These are phyloP conservation scores for Colletotrichum musicola DNA, from an alignment of 2,329 filamentous ascomycete genomes.

Conservation along the genomic window DNA sequence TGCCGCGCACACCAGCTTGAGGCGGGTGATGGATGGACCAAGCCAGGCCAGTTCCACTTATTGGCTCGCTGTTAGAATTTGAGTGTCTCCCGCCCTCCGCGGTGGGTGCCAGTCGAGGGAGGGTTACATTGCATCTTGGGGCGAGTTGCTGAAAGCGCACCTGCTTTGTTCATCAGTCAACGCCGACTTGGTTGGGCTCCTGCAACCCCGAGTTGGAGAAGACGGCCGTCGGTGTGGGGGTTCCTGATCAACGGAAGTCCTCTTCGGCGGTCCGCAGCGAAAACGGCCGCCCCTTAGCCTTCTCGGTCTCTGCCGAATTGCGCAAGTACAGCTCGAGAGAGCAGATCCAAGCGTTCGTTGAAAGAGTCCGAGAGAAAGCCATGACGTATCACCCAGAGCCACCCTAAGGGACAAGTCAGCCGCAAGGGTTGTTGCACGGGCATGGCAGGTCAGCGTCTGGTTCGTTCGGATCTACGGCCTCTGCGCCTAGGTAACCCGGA, in stretches of 20 bases:
- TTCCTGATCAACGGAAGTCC: background rate
- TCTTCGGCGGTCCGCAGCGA: background rate
- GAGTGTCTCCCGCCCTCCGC: conserved; percentile 14
- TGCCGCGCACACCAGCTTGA: conserved; percentile 16
- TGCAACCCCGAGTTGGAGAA: background rate
- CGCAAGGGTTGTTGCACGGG: conserved; percentile 4
- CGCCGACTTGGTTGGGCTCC: conserved; percentile 13
- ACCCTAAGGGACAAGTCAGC: conserved; percentile 1
- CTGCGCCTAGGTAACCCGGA: background rate
- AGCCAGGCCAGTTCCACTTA: conserved; percentile 10
- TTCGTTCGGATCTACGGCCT: conserved; percentile 3
- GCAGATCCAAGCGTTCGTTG: background rate
- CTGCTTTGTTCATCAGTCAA: conserved; percentile 6
- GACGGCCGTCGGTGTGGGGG: conserved; percentile 11
- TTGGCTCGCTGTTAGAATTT: conserved; percentile 5
- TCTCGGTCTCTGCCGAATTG: background rate
- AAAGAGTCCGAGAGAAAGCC: conserved; percentile 8
- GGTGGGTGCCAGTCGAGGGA: conserved; percentile 10
- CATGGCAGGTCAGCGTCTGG: background rate
- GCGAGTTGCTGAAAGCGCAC: conserved; percentile 15
- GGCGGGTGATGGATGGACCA: conserved; percentile 11
- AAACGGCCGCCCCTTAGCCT: background rate
- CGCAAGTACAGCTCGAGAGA: background rate
- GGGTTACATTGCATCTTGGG: conserved; percentile 23
- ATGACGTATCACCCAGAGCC: conserved; percentile 22